Evolutionary conservation across 2,329 filamentous ascomycete genomes (phyloP), one percentile per base, ranked within the genome.

Genomic region (Neopestalotiopsis sp.): DNA sequence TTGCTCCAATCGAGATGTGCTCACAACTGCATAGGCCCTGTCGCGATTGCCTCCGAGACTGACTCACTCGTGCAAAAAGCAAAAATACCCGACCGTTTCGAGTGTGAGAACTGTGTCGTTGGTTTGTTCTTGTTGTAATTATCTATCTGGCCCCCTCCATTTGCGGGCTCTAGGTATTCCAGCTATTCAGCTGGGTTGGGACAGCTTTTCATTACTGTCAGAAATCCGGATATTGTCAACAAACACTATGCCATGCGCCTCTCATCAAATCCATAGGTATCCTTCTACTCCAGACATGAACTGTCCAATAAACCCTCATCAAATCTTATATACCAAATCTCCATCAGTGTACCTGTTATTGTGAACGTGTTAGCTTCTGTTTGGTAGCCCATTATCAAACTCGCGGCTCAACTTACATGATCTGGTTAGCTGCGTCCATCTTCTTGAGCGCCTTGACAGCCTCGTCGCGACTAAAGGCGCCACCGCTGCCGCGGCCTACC

Each of bases 351-450:
- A 78, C 77, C 77, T 78, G 49, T 32, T 38, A 10, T 14, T 56
- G 14, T 28, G 45, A 53, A 17, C 45, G 49, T n/a, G 30, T 57
- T 69, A 65, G 53, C 58, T 62, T 45, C 56, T 32, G 34, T 20
- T 34, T 28, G 24, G 24, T 59, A 28, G 57, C 24, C 57, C 57
- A 62, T 17, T n/a, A n/a, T 62, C 30, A 34, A 38, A 62, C n/a
- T 14, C 30, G 17, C 34, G 65, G 56, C 13, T 17, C 32, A 57
- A 90, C 93, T 88, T 84, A 95, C 95, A 99, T 99, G 77, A 99
- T 91, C 84, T 95, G 91, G 80, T 98, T 98, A 74, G 87, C 85
- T 72, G 93, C 90, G 75, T 94, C 91, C 89, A 99, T 91, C 78
- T 88, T 90, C 80, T 89, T 89, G 68, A 99, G 83, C 59, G 94